Conservation (phyloP, 148 eudicot species). For the Mesembryanthemum crystallinum region DNA sequence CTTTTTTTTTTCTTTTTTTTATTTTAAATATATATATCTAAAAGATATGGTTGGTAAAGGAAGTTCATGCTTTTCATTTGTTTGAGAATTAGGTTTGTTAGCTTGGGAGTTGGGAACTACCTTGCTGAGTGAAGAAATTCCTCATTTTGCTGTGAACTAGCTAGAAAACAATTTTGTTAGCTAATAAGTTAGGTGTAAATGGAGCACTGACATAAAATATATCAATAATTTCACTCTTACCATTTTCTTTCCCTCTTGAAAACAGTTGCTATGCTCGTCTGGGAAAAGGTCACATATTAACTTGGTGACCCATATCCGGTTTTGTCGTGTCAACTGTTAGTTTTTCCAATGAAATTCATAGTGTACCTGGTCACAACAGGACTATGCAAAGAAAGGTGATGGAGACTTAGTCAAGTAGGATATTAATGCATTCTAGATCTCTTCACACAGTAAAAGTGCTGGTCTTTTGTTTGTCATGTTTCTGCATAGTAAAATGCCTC, state of each 20-base stretch:
- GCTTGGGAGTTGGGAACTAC: neutral
- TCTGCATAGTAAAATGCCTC: no score
- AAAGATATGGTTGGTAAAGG: neutral
- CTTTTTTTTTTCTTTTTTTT: no score
- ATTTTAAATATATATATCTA: no score
- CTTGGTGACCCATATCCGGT: neutral
- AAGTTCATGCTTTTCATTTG: neutral
- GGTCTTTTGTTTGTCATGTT: no score
- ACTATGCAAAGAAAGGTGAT: neutral
- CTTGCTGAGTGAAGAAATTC: neutral
- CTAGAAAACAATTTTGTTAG: neutral
- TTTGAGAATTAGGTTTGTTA: neutral
- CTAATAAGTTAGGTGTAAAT: neutral
- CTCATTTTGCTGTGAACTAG: neutral
- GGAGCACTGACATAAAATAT: no score
- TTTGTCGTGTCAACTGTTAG: neutral
- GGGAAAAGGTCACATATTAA: neutral
- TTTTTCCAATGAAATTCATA: neutral
- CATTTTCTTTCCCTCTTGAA: no score
- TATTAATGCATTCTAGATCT: no score
- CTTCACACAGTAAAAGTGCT: no score
- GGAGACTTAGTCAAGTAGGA: no score
- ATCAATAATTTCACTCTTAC: no score
- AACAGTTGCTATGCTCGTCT: no score
- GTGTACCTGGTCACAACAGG: neutral